These are phyloP conservation scores for Fonticula alba DNA, from an alignment of 78 protist genomes.

Conservation along the genomic window DNA sequence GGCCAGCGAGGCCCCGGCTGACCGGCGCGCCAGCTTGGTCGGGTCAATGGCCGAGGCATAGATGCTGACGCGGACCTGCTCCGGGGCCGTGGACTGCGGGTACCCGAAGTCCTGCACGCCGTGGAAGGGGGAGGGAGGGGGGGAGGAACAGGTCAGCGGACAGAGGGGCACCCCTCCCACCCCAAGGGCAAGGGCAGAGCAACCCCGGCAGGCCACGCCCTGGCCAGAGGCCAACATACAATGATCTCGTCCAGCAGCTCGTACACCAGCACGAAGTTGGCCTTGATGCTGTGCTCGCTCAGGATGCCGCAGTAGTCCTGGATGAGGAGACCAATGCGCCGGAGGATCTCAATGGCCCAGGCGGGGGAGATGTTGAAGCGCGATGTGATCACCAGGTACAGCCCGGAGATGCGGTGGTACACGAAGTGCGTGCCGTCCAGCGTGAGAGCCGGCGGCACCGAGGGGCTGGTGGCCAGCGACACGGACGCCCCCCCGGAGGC, in stretches of 20 bases:
- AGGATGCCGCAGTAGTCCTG: conserved; percentile 52
- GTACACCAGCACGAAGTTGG: conserved; percentile 67
- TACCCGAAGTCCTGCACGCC: conserved; percentile 28
- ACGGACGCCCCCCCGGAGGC: conserved; percentile 15
- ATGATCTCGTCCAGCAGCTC: conserved; percentile 74
- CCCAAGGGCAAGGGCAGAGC: background rate
- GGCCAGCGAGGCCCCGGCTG: too few relatives aligned
- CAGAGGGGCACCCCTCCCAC: too few relatives aligned
- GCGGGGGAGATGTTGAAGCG: conserved; percentile 48
- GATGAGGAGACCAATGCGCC: conserved; percentile 30
- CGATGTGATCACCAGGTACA: conserved; percentile 56
- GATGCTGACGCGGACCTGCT: conserved; percentile 44
- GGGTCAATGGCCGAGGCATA: too few relatives aligned
- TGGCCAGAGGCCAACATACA: background rate
- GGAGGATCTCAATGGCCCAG: conserved; percentile 42
- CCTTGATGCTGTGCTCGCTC: conserved; percentile 51
- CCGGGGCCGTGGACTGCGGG: conserved; percentile 58
- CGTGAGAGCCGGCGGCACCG: background rate
- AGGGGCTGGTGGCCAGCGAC: background rate
- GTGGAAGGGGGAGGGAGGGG: too few relatives aligned
- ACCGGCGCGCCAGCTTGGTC: too few relatives aligned
- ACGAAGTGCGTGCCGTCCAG: conserved; percentile 48
- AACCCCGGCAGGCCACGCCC: background rate
- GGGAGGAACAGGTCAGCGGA: background rate
- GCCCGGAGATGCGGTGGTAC: conserved; percentile 28